These are phyloP conservation scores for Pichia norvegensis DNA, from an alignment of 1,139 yeast species.

Conservation along the genomic window DNA sequence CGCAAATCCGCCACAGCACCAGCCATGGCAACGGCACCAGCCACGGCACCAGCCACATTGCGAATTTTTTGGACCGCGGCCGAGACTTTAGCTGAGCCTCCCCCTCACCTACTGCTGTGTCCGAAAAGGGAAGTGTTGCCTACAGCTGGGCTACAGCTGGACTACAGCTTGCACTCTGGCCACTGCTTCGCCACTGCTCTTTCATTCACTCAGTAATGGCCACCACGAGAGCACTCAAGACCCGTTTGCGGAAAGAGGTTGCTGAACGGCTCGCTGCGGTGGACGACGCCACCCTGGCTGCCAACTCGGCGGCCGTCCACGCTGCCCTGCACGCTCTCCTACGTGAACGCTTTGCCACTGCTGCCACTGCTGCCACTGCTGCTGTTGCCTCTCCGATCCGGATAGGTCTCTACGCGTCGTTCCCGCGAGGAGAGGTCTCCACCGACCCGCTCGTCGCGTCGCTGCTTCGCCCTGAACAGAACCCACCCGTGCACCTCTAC, in stretches of 20 bases:
- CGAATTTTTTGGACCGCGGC: background rate
- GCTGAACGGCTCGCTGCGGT: background rate
- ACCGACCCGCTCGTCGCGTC: constrained; percentile 42
- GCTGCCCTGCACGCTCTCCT: background rate
- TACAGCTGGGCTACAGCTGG: background rate
- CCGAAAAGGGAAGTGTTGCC: background rate
- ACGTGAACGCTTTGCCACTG: background rate
- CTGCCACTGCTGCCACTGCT: background rate
- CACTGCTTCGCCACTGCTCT: background rate
- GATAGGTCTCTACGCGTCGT: constrained; percentile 60
- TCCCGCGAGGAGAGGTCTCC: constrained; percentile 56
- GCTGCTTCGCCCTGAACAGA: background rate
- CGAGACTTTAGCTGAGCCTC: background rate
- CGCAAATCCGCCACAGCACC: too few relatives aligned
- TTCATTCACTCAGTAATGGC: background rate
- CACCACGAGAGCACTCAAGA: background rate
- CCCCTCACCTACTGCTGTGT: too few relatives aligned
- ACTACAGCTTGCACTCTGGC: background rate
- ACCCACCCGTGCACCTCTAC: constrained; percentile 30
- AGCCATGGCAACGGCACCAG: too few relatives aligned
- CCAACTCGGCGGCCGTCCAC: background rate
- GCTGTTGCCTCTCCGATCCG: background rate
- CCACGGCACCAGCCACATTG: too few relatives aligned
- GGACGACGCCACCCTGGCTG: background rate
- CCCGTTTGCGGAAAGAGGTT: background rate